A percentile compares a stretch with the other conserved stretches of the same genome.
Conservation (phyloP, 306 rosid species). For the Elaeagnus macrophylla region DNA sequence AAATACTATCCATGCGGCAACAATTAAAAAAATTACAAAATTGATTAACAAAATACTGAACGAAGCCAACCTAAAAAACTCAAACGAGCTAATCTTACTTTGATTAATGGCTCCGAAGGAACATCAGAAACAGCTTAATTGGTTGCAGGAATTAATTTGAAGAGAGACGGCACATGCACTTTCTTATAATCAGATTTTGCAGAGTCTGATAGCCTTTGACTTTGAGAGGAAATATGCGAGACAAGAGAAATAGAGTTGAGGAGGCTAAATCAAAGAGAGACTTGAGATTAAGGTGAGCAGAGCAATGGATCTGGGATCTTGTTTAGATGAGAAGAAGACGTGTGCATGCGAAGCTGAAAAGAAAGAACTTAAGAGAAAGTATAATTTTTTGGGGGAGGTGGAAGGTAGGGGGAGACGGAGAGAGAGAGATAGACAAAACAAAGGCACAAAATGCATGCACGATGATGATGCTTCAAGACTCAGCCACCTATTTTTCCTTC, state of each 20-base stretch:
- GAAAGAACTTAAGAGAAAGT: slow-evolving; percentile 22
- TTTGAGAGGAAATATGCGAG: slow-evolving; percentile 5
- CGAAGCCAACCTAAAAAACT: slow-evolving; percentile 6
- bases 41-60: slow-evolving; percentile 8
- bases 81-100: slow-evolving; percentile 15
- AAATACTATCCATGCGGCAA: background rate
- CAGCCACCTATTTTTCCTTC: slow-evolving; percentile 42
- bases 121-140: slow-evolving; percentile 7
- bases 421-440: too few relatives aligned
- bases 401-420: slow-evolving; percentile 13
- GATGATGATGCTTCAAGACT: slow-evolving; percentile 97
- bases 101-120: slow-evolving; percentile 4
- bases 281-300: slow-evolving; percentile 24
- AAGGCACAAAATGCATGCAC: slow-evolving; percentile 92
- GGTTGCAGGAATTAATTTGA: background rate
- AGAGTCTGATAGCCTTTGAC: slow-evolving; percentile 5
- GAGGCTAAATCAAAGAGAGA: slow-evolving; percentile 7
- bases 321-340: slow-evolving; percentile 42
- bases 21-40: slow-evolving; percentile 7
- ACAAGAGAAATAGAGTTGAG: slow-evolving; percentile 4
- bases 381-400: slow-evolving; percentile 9
- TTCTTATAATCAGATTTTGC: slow-evolving; percentile 5
- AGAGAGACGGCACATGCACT: slow-evolving; percentile 4
- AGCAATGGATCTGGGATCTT: slow-evolving; percentile 20
- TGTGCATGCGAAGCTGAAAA: slow-evolving; percentile 74